Conservation (phyloP, 495 filamentous ascomycete genomes). For the Penicillium arizonense region DNA sequence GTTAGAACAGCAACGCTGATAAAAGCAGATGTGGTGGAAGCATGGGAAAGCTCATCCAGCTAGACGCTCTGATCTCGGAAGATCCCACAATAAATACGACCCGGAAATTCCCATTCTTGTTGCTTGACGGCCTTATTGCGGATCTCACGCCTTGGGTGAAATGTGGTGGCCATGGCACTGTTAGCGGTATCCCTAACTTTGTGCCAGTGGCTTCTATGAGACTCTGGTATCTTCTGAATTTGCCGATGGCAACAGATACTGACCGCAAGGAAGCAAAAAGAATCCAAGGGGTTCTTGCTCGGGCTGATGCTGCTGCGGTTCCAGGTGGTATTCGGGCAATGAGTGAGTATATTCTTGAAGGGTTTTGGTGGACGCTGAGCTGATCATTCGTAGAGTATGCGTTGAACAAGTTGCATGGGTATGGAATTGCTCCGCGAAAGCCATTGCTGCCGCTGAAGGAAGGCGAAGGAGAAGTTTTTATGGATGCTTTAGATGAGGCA, state of each 20-base stretch:
- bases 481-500: constrained; percentile 7
- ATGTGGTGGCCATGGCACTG: constrained; percentile 23
- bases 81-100: constrained; percentile 5
- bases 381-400: constrained; percentile 13
- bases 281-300: constrained; percentile 16
- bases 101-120: constrained; percentile 16
- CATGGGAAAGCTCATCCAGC: constrained; percentile 16
- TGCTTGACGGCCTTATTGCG: constrained; percentile 19
- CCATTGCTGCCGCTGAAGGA: constrained; percentile 17
- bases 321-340: constrained; percentile 22
- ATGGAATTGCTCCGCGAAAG: constrained; percentile 16
- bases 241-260: constrained; percentile 2
- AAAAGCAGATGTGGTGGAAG: constrained; percentile 18
- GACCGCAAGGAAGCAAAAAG: constrained; percentile 9
- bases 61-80: constrained; percentile 11
- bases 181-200: constrained; percentile 24
- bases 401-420: constrained; percentile 22
- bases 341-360: constrained; percentile 9
- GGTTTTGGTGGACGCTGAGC: background rate
- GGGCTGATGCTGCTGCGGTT: constrained; percentile 18
- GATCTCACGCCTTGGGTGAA: constrained; percentile 23
- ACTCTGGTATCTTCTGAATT: constrained; percentile 18
- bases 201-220: constrained; percentile 21
- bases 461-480: constrained; percentile 15
- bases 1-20: no score